A percentile compares a stretch with the other conserved stretches of the same genome.
phyloP scores from a whole-genome alignment of 306 rosid species.

The Dalbergia cochinchinensis region DNA sequence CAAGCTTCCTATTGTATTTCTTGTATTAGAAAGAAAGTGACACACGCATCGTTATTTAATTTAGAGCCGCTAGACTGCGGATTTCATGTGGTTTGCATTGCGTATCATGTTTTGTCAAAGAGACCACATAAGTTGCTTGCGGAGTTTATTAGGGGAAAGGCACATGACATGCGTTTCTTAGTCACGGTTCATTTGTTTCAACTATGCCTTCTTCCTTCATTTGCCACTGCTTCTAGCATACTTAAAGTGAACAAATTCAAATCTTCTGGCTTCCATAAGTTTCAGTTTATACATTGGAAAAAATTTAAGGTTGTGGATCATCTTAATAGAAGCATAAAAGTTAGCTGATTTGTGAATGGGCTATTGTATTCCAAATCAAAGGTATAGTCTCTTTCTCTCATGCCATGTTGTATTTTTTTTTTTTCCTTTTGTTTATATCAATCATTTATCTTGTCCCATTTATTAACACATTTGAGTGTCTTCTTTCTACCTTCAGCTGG shows the following conservation, averaged over 20 bases:
- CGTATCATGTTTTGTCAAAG: constrained; percentile 45
- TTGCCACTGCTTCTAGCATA: constrained; percentile 36
- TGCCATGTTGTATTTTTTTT: background rate
- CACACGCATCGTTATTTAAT: constrained; percentile 13
- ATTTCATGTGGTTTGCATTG: constrained; percentile 24
- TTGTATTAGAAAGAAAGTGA: constrained; percentile 34
- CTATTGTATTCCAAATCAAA: background rate
- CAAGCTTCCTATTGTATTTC: constrained; percentile 16
- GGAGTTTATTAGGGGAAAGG: constrained; percentile 55
- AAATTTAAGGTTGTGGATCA: constrained; percentile 1
- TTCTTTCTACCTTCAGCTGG: constrained; percentile 51
- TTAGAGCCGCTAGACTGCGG: background rate
- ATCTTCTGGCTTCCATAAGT: background rate
- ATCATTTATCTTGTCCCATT: constrained; percentile 31
- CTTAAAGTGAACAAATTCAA: constrained; percentile 14
- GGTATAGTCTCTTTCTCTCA: constrained; percentile 1
- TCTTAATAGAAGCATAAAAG: background rate
- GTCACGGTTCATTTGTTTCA: constrained; percentile 47
- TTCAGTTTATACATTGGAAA: constrained; percentile 22
- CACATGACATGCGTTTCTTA: constrained; percentile 62
- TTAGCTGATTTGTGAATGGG: background rate
- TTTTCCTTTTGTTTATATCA: constrained; percentile 31
- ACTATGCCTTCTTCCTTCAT: constrained; percentile 38
- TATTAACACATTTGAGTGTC: constrained; percentile 37
- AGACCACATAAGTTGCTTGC: constrained; percentile 52